phyloP scores from a whole-genome alignment of 352 stramenopile species.

The Phytophthora megakarya region DNA sequence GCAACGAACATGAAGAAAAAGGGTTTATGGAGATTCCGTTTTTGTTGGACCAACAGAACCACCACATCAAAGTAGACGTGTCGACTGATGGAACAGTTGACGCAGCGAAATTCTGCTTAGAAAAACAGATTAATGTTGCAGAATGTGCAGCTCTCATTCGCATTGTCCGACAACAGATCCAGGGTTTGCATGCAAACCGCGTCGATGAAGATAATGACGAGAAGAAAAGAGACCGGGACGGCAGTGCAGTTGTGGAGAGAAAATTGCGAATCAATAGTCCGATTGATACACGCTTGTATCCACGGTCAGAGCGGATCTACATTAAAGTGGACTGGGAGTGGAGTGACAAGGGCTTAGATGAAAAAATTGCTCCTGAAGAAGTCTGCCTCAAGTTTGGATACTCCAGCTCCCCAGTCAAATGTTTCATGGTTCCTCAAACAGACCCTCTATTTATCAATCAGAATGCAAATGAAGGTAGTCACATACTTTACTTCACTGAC shows the following conservation, averaged over 20 bases:
- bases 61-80: constrained; percentile 18
- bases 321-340: constrained; percentile 43
- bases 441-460: constrained; percentile 43
- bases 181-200: constrained; percentile 15
- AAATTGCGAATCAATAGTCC: constrained; percentile 41
- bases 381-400: constrained; percentile 51
- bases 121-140: constrained; percentile 21
- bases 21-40: constrained; percentile 27
- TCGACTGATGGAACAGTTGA: constrained; percentile 45
- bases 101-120: constrained; percentile 43
- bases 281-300: constrained; percentile 31
- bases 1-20: neutral
- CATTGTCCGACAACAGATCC: constrained; percentile 23
- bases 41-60: constrained; percentile 21
- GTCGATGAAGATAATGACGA: neutral
- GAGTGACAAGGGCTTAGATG: neutral
- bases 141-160: constrained; percentile 46
- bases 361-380: constrained; percentile 23
- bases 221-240: neutral
- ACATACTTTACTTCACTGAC: constrained; percentile 50
- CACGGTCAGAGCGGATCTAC: constrained; percentile 46
- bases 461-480: constrained; percentile 32
- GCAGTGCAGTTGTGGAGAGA: neutral
- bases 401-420: constrained; percentile 20
- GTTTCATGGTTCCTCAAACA: constrained; percentile 35